phyloP scores from a whole-genome alignment of 257 asterid genomes.

The Capsicum chinense region DNA sequence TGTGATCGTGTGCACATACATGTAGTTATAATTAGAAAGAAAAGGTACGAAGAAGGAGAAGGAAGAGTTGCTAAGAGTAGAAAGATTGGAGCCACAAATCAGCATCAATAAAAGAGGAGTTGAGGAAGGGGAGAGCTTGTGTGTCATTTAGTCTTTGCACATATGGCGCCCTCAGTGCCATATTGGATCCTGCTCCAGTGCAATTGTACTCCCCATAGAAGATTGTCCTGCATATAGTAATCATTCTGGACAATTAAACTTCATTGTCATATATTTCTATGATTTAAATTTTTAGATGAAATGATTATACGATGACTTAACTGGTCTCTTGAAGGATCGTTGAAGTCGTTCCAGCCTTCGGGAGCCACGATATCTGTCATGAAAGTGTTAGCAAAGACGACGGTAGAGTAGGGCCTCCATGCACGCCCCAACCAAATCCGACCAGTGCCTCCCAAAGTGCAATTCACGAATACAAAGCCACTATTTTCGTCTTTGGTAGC shows the following conservation, averaged over 20 bases:
- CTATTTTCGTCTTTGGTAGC: conserved; percentile 82
- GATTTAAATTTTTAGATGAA: not conserved
- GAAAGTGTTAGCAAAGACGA: conserved; percentile 60
- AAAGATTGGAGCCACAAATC: conserved; percentile 82
- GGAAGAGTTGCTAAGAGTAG: conserved; percentile 9
- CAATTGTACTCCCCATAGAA: conserved; percentile 93
- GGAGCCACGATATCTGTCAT: conserved; percentile 85
- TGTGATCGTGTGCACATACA: no score
- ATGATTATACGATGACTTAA: conserved; percentile 36
- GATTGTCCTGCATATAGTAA: conserved; percentile 50
- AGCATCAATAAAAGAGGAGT: conserved; percentile 67
- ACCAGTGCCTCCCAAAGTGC: conserved; percentile 88
- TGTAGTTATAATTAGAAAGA: not conserved
- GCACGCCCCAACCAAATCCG: conserved; percentile 95
- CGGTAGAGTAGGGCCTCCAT: conserved; percentile 92
- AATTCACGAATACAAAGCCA: conserved; percentile 70
- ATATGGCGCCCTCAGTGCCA: conserved; percentile 56
- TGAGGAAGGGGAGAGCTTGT: conserved; percentile 66
- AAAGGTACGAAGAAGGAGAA: not conserved
- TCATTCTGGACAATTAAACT: not conserved
- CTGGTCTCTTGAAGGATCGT: conserved; percentile 87
- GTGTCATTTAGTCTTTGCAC: conserved; percentile 74
- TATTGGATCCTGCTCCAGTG: conserved; percentile 71
- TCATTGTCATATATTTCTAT: not conserved
- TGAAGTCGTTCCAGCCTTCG: conserved; percentile 94